Evolutionary conservation across 2,329 filamentous ascomycete species (phyloP).

Genomic region (Amauroascus niger): DNA sequence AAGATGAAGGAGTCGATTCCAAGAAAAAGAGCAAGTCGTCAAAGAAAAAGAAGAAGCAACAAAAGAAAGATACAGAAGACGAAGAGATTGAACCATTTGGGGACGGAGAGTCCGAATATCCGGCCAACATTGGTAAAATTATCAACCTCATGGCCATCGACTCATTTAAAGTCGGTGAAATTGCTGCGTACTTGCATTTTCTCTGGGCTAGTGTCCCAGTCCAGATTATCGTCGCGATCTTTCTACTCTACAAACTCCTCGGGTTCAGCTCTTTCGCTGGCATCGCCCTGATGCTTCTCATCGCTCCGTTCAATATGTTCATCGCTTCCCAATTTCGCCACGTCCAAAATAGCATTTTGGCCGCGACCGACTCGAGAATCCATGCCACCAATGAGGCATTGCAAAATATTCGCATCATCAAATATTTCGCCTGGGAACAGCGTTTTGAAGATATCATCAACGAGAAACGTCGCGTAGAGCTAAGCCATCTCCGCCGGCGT

Average conservation of each 20-base stretch:
- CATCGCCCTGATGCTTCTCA: slow-evolving; percentile 76
- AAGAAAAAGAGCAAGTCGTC: slow-evolving; percentile 34
- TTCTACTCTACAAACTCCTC: slow-evolving; percentile 78
- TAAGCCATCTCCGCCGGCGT: slow-evolving; percentile 65
- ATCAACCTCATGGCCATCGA: slow-evolving; percentile 99
- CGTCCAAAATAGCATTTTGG: slow-evolving; percentile 83
- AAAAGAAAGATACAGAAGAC: slow-evolving; percentile 26
- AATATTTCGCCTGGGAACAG: slow-evolving; percentile 97
- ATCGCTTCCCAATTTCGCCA: slow-evolving; percentile 77
- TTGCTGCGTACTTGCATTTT: slow-evolving; percentile 91
- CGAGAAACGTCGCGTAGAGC: slow-evolving; percentile 72
- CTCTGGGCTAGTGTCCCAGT: slow-evolving; percentile 86
- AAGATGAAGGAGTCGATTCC: slow-evolving; percentile 43
- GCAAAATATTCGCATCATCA: slow-evolving; percentile 97
- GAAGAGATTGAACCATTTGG: slow-evolving; percentile 28
- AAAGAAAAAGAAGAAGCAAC: slow-evolving; percentile 24
- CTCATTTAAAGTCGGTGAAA: slow-evolving; percentile 95
- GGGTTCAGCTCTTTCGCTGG: slow-evolving; percentile 90
- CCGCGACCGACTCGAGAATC: slow-evolving; percentile 89
- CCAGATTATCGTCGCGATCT: slow-evolving; percentile 70
- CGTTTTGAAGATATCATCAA: slow-evolving; percentile 79
- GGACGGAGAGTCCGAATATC: slow-evolving; percentile 46
- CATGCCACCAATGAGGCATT: slow-evolving; percentile 94
- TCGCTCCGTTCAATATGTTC: slow-evolving; percentile 81
- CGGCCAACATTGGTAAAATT: slow-evolving; percentile 92